Conservation (phyloP, 768 basidiomycete genomes). For the Naganishia randhawae region DNA sequence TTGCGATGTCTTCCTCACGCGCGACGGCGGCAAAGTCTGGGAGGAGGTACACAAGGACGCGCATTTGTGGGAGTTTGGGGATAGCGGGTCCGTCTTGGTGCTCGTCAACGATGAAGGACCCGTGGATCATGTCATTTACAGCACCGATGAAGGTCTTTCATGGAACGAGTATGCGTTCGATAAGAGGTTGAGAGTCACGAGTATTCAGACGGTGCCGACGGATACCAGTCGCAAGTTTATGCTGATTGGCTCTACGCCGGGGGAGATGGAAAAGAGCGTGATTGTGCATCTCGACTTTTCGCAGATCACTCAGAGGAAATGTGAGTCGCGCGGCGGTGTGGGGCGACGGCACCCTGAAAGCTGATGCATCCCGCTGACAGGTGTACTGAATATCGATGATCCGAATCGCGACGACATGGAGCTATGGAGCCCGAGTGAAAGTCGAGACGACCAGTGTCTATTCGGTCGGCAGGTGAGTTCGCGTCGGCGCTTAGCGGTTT, state of each 20-base stretch:
- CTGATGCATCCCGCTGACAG: conserved; percentile 54
- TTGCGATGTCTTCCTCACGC: conserved; percentile 90
- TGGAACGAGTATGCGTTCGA: conserved; percentile 89
- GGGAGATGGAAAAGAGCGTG: conserved; percentile 55
- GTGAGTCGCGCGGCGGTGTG: conserved; percentile 55
- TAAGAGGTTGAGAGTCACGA: conserved; percentile 67
- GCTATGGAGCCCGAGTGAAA: conserved; percentile 90
- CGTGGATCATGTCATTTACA: conserved; percentile 82
- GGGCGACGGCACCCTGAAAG: background rate
- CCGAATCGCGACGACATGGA: conserved; percentile 89
- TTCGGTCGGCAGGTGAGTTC: conserved; percentile 77
- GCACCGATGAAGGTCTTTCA: conserved; percentile 76
- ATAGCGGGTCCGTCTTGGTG: conserved; percentile 87
- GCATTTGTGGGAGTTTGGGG: conserved; percentile 95
- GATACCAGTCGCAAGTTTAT: conserved; percentile 92
- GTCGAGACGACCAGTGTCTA: conserved; percentile 77
- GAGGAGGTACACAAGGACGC: conserved; percentile 98
- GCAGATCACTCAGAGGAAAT: conserved; percentile 67
- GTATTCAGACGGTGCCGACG: conserved; percentile 79
- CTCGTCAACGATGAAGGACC: conserved; percentile 94
- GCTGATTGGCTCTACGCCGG: conserved; percentile 65
- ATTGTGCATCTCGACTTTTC: conserved; percentile 87
- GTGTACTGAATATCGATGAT: conserved; percentile 65
- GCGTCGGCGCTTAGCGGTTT: no score
- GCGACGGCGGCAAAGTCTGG: conserved; percentile 97